phyloP scores from a whole-genome alignment of 805 yeast species.

The Lipomyces spencermartinsiae region DNA sequence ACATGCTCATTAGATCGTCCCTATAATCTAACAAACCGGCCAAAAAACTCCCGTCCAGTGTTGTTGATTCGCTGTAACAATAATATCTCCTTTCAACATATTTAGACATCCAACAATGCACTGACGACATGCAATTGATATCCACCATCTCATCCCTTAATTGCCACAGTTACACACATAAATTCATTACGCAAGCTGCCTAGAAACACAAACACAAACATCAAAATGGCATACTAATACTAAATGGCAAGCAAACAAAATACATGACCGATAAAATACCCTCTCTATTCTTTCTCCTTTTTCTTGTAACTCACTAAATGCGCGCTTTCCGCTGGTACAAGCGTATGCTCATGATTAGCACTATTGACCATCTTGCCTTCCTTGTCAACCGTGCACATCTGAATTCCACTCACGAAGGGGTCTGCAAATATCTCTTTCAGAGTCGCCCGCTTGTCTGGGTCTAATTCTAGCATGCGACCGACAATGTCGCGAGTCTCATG shows the following conservation, averaged over 20 bases:
- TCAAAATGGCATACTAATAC: constrained; percentile 1
- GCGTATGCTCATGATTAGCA: constrained; percentile 46
- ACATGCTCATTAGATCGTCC: no score
- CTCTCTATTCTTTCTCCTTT: constrained; percentile 31
- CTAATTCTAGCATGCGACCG: constrained; percentile 66
- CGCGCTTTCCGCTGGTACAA: constrained; percentile 48
- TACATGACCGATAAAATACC: not conserved
- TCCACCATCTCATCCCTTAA: not conserved
- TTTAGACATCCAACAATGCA: not conserved
- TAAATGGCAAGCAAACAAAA: not conserved
- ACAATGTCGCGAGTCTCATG: constrained; percentile 66
- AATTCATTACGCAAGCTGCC: not conserved
- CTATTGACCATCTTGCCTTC: constrained; percentile 40
- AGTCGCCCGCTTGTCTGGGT: constrained; percentile 62
- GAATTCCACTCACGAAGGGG: constrained; percentile 64
- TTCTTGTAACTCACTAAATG: constrained; percentile 46
- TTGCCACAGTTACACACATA: not conserved
- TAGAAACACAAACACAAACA: not conserved
- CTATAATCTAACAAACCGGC: no score
- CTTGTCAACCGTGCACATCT: constrained; percentile 54
- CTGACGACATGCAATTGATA: not conserved
- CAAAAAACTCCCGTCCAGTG: no score
- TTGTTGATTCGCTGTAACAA: no score
- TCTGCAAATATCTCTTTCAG: constrained; percentile 63
- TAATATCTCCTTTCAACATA: no score